Evolutionary conservation across 2,329 filamentous ascomycete genomes (phyloP).

Genomic region (Penicillium sp.): DNA sequence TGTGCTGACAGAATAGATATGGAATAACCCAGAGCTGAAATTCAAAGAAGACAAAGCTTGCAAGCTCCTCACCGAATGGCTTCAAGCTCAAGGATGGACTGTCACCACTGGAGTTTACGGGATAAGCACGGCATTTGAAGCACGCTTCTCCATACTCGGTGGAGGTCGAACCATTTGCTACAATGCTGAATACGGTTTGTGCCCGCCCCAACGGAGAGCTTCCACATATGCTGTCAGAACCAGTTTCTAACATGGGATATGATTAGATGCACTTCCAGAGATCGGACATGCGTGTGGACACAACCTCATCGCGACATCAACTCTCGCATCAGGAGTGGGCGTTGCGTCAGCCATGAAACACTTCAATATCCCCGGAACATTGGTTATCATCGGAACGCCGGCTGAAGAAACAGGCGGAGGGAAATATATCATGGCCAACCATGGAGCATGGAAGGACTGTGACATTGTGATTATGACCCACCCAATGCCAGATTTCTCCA

Average conservation of each 20-base stretch:
- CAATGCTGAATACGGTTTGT: constrained; percentile 3
- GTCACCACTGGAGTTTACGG: not conserved
- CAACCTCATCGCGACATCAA: constrained; percentile 2
- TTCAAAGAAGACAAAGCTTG: not conserved
- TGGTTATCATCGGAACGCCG: not conserved
- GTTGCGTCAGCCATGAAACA: not conserved
- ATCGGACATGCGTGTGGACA: constrained; percentile 1
- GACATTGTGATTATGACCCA: constrained; percentile 3
- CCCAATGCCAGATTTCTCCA: not conserved
- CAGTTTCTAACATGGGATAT: too few species aligned
- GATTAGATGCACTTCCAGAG: constrained; percentile 1
- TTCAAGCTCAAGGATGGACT: not conserved
- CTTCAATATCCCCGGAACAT: not conserved
- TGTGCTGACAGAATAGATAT: not conserved
- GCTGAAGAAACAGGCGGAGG: constrained; percentile 4
- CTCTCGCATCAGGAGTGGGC: not conserved
- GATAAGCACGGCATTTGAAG: constrained; percentile 2
- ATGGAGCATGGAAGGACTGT: constrained; percentile 3
- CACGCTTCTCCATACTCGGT: not conserved
- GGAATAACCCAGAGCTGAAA: constrained; percentile 1
- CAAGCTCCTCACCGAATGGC: not conserved
- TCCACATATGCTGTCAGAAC: too few species aligned
- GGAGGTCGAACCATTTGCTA: not conserved
- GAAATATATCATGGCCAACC: constrained; percentile 4
- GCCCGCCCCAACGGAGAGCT: not conserved